Conservation (phyloP, 2,329 filamentous ascomycete genomes). For the Xylogone sp. region DNA sequence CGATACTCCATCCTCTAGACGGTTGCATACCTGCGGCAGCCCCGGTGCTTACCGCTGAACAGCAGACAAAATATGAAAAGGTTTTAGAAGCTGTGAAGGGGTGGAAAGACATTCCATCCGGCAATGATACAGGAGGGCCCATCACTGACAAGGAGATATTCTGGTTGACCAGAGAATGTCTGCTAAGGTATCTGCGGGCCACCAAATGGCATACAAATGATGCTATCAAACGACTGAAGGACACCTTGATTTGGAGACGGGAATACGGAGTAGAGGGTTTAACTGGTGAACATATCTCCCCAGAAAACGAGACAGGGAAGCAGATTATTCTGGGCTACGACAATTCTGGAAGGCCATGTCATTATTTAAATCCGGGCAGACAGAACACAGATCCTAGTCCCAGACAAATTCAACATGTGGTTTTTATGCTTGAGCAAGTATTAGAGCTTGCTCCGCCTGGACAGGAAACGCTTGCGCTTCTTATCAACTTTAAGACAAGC, state of each 20-base stretch:
- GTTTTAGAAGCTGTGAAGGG: conserved; percentile 66
- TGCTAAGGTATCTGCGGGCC: conserved; percentile 88
- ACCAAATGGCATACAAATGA: conserved; percentile 83
- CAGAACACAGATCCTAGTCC: conserved; percentile 90
- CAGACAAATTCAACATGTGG: conserved; percentile 86
- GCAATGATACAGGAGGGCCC: conserved; percentile 54
- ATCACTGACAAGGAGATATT: conserved; percentile 77
- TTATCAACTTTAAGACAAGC: conserved; percentile 88
- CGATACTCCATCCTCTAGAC: conserved; percentile 22
- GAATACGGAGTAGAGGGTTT: conserved; percentile 77
- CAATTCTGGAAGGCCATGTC: conserved; percentile 77
- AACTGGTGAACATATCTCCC: conserved; percentile 82
- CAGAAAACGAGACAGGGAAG: conserved; percentile 96
- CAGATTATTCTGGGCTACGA: conserved; percentile 88
- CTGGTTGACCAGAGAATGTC: conserved; percentile 89
- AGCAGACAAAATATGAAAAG: conserved; percentile 76
- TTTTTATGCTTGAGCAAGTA: conserved; percentile 91
- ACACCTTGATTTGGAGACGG: conserved; percentile 81
- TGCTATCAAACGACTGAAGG: conserved; percentile 73
- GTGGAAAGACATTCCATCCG: conserved; percentile 68
- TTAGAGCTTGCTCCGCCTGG: conserved; percentile 84
- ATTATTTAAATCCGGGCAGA: conserved; percentile 83
- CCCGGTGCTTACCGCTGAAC: conserved; percentile 66
- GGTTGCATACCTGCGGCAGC: conserved; percentile 38
- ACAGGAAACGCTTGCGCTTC: conserved; percentile 79